Percentiles rank a stretch among this genome's conserved stretches.
Evolutionary conservation across 2,329 filamentous ascomycete species (phyloP).

Genomic region (Diaporthe australafricana): DNA sequence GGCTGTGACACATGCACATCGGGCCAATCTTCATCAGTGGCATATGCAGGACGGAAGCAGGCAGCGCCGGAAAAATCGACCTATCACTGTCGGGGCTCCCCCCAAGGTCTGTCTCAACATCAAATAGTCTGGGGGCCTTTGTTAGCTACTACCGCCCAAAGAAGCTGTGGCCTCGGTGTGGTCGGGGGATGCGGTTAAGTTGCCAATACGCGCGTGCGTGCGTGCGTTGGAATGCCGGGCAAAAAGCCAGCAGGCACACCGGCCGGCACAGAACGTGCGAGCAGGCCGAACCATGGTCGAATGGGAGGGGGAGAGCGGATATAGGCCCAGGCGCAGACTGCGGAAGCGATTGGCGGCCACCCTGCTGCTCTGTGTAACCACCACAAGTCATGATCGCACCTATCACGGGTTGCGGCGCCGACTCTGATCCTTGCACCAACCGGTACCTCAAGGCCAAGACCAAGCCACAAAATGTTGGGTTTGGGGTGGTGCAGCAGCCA

Average conservation of each 20-base stretch:
- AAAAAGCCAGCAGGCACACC: not conserved
- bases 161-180: not conserved
- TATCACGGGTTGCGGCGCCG: conserved; percentile 10
- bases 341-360: conserved; percentile 15
- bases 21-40: conserved; percentile 28
- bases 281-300: not conserved
- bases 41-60: conserved; percentile 24
- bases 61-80: conserved; percentile 23
- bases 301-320: not conserved
- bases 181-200: not conserved
- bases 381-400: conserved; percentile 25
- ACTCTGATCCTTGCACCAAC: not conserved
- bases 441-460: conserved; percentile 23
- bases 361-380: conserved; percentile 22
- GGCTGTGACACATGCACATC: conserved; percentile 22
- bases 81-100: conserved; percentile 24
- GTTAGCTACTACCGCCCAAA: not conserved
- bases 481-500: conserved; percentile 21
- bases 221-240: conserved; percentile 13
- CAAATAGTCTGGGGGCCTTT: conserved; percentile 6
- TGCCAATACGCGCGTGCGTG: not conserved
- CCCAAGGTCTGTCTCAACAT: conserved; percentile 14
- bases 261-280: conserved; percentile 16
- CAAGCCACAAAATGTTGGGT: conserved; percentile 23
- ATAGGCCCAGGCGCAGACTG: not conserved